These are phyloP conservation scores for Cyberlindnera saturnus DNA, from an alignment of 805 yeast genomes.

Conservation along the genomic window DNA sequence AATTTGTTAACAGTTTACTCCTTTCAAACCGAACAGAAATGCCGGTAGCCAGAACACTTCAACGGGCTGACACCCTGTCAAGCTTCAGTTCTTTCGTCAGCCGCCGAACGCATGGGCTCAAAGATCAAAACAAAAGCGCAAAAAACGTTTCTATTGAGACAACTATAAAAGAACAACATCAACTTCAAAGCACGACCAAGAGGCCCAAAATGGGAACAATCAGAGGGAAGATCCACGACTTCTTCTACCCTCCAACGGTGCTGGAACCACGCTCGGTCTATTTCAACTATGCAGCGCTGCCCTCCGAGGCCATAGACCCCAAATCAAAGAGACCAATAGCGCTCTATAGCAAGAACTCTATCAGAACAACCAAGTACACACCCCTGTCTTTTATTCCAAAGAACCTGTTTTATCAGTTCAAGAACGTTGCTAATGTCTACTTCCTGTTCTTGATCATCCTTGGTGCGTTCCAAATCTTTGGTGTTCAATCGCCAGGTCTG, in stretches of 20 bases:
- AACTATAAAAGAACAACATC: not conserved
- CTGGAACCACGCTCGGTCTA: conserved; percentile 13
- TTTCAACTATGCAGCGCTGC: conserved; percentile 12
- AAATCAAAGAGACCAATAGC: conserved; percentile 10
- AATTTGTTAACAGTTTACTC: too few species aligned
- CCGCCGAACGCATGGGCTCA: too few species aligned
- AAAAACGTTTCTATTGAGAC: too few species aligned
- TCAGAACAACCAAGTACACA: conserved; percentile 92
- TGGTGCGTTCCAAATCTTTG: conserved; percentile 72
- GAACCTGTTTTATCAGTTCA: conserved; percentile 72
- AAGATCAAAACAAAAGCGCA: too few species aligned
- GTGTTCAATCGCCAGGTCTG: conserved; percentile 73
- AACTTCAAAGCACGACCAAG: not conserved
- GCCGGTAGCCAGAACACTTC: too few species aligned
- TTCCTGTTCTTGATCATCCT: conserved; percentile 74
- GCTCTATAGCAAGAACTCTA: conserved; percentile 47
- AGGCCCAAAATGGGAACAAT: conserved; percentile 1
- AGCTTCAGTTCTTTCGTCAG: too few species aligned
- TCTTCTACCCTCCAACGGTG: conserved; percentile 11
- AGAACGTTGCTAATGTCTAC: conserved; percentile 85
- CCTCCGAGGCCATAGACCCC: conserved; percentile 8
- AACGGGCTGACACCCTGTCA: too few species aligned
- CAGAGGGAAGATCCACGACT: conserved; percentile 3
- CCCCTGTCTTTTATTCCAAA: conserved; percentile 87
- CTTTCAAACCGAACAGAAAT: too few species aligned